Evolutionary conservation across 176 grass and related monocot species (phyloP), one percentile per base, ranked within the genome.

Genomic region (Dendrocalamus sinicus): DNA sequence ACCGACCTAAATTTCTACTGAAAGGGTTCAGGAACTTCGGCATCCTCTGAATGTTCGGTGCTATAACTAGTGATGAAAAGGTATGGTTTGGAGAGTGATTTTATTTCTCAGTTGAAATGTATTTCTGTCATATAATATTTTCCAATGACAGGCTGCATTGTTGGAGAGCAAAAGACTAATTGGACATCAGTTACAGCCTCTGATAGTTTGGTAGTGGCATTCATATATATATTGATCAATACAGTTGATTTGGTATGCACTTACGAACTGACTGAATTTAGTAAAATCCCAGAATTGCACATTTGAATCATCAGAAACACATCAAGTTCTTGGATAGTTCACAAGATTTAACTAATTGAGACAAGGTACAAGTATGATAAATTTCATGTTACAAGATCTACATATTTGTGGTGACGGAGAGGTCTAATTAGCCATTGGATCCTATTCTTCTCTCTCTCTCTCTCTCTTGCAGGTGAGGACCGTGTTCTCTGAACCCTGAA

Each of bases 1-100:
- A 92, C 90, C 0, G 96, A 98, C 43, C 90, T 98, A 20, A 95
- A 89, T 74, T 98, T 98, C 88, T 95, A 92, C 79, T 98, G 90
- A 98, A 87, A 69, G 61, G 19, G 9, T 41, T 76, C 37, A 12
- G 62, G 61, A 52, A 63, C 19, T 35, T 75, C 2, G 9, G 52
- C 76, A 45, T 70, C 69, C 32, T 75, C 16, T 30, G 12, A 80
- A 26, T 84, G 69, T 52, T 54, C 75, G 20, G 30, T 70, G 51
- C 51, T 61, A n/a, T 41, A 45, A 83, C 16, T 35, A 78, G 9
- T 53, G 51, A 67, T 79, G 74, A 67, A 12, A 83, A 52, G 80
- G 75, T 84, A 84, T n/a, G n/a, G 7, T 26, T 53, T 61, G 30
- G 51, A 51, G 20, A 44, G 5, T 68, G 28, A n/a, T 14, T 83